These are phyloP conservation scores for Yarrowia sp. DNA, from an alignment of 805 yeast species.

Conservation along the genomic window DNA sequence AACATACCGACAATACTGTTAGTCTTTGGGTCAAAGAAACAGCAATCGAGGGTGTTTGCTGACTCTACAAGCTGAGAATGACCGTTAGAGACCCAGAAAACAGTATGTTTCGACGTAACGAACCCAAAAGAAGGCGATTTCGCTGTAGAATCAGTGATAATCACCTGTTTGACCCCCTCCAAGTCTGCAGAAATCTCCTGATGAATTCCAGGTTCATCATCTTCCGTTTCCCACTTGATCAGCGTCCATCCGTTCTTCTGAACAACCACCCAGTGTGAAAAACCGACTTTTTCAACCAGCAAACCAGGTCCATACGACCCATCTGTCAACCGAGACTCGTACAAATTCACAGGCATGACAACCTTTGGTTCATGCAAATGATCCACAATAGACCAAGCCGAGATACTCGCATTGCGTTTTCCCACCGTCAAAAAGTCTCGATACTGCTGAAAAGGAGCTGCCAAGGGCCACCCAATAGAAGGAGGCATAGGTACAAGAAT, in stretches of 20 bases:
- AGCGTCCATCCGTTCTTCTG: slow-evolving; percentile 23
- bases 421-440: slow-evolving; percentile 17
- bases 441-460: slow-evolving; percentile 13
- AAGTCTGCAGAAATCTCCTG: slow-evolving; percentile 24
- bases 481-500: background rate
- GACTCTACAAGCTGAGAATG: slow-evolving; percentile 15
- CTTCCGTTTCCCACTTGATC: slow-evolving; percentile 21
- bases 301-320: background rate
- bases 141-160: background rate
- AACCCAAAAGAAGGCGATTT: slow-evolving; percentile 4
- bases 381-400: slow-evolving; percentile 6
- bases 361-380: background rate
- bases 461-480: slow-evolving; percentile 3
- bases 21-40: background rate
- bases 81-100: slow-evolving; percentile 18
- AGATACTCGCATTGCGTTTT: slow-evolving; percentile 1
- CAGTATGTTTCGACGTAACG: background rate
- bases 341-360: background rate
- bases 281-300: slow-evolving; percentile 17
- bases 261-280: slow-evolving; percentile 18
- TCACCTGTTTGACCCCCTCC: slow-evolving; percentile 11
- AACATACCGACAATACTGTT: background rate
- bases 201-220: slow-evolving; percentile 16
- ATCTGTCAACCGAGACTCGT: background rate
- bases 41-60: background rate